Base-by-base conservation (phyloP, 768 basidiomycete species). In the Boletus sp. region DNA sequence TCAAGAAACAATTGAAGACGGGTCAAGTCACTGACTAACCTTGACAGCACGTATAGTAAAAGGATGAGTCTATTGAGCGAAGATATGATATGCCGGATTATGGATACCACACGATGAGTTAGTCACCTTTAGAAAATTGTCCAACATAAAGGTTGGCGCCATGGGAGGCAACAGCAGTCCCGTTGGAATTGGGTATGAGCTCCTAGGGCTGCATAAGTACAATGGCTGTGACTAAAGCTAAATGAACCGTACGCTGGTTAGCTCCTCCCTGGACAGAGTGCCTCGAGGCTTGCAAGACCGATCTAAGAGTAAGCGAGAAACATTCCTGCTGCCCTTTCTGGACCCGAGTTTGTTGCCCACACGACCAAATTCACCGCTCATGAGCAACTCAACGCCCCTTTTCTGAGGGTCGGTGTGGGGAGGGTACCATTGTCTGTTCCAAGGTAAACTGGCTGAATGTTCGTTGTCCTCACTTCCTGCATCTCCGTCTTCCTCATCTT, bases 41-140 rank as follows among this genome's bases (percentile, higher is more conserved):
- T 81, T 90, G 87, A 45, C 83, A 85, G 64, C 94, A 96, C 4
- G 94, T 94, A 70, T 97, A 98, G 70, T 91, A 98, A 71, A 97
- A 95, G 0, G 89, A 86, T 0, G 92, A 89, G 67, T 94, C 92
- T 90, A 47, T 49, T 41, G 32, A 51, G 17, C n/a, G 7, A 51
- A 28, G 40, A 35, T 48, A 45, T 58, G 50, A 66, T 44, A 47
- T 37, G 14, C 37, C 33, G 12, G 32, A 28, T 48, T 40, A 10
- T 9, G n/a, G 33, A 50, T 58, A 15, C 4, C 36, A 53, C 20
- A 24, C 7, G 10, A 35, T 14, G 46, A 54, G 15, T 40, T 24
- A 24, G 40, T 53, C 58, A 89, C 90, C 87, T 64, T 79, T 78
- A 11, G 90, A 92, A 70, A 84, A 95, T 69, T 93, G 92, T 0